phyloP scores from a whole-genome alignment of 345 rosid genomes.

The Euphorbia lathyris region DNA sequence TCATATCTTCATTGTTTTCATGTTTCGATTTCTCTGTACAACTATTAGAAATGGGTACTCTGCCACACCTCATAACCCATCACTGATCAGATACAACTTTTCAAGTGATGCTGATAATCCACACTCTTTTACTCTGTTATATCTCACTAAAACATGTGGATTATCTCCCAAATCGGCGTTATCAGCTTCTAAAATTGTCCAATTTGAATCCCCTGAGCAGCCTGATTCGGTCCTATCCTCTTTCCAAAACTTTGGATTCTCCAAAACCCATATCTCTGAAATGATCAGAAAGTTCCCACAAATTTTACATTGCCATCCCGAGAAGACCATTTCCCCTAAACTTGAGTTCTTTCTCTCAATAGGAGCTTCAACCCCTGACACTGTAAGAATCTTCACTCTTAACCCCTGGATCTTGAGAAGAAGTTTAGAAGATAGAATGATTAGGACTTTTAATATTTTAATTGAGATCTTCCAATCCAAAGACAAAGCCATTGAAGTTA shows the following conservation, averaged over 20 bases:
- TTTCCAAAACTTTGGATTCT: too few species aligned
- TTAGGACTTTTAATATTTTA: constrained; percentile 16
- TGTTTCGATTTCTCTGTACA: not conserved
- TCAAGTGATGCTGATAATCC: not conserved
- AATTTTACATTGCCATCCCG: too few species aligned
- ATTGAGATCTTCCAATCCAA: constrained; percentile 4
- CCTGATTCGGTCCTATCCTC: too few species aligned
- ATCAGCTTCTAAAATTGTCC: constrained; percentile 12
- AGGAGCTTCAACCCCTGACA: constrained; percentile 13
- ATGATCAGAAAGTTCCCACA: too few species aligned
- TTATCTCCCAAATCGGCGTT: constrained; percentile 33
- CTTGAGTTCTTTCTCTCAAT: constrained; percentile 24
- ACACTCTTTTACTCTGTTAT: constrained; percentile 28
- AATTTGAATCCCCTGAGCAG: constrained; percentile 17
- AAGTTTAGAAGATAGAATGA: constrained; percentile 16
- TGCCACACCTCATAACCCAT: not conserved
- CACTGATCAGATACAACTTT: not conserved
- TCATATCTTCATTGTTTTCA: not conserved
- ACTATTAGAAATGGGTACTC: not conserved
- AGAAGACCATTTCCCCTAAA: too few species aligned
- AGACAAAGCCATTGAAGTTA: not conserved
- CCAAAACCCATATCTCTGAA: too few species aligned
- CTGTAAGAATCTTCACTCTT: not conserved
- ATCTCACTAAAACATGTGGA: constrained; percentile 35
- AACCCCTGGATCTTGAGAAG: not conserved